A percentile compares a stretch with the other conserved stretches of the same genome.
Conservation (phyloP, 116 monocot genomes). For the Dioscorea cayenensis region DNA sequence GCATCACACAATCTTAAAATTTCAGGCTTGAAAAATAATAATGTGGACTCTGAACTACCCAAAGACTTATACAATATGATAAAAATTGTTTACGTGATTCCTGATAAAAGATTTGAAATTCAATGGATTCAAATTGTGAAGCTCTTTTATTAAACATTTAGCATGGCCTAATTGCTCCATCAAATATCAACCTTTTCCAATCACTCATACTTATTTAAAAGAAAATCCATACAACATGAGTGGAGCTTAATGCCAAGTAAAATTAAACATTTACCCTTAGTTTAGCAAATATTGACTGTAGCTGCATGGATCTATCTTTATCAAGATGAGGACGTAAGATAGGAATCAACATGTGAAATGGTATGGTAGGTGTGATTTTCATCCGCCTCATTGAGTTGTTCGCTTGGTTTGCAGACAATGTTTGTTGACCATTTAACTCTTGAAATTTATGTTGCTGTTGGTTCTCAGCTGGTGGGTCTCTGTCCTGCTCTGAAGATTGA, state of each 20-base stretch:
- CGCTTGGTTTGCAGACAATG: slow-evolving; percentile 25
- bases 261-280: slow-evolving; percentile 46
- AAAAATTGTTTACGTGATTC: no score
- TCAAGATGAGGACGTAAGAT: slow-evolving; percentile 83
- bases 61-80: no score
- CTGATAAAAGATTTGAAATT: no score
- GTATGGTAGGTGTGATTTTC: slow-evolving; percentile 45
- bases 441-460: slow-evolving; percentile 26
- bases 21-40: no score
- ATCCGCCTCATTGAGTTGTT: slow-evolving; percentile 18
- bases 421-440: slow-evolving; percentile 32
- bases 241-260: not conserved
- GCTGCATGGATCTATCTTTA: slow-evolving; percentile 89
- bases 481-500: slow-evolving; percentile 21
- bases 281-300: slow-evolving; percentile 66
- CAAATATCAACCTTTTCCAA: not conserved
- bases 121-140: no score
- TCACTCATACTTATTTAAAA: not conserved
- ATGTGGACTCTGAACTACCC: no score
- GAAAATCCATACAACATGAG: not conserved
- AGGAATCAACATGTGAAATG: slow-evolving; percentile 85
- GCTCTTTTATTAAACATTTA: not conserved
- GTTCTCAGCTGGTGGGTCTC: slow-evolving; percentile 19
- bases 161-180: not conserved
- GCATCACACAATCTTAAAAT: no score